Conservation (phyloP, 805 yeast species). For the Zygotorulaspora danielsina region DNA sequence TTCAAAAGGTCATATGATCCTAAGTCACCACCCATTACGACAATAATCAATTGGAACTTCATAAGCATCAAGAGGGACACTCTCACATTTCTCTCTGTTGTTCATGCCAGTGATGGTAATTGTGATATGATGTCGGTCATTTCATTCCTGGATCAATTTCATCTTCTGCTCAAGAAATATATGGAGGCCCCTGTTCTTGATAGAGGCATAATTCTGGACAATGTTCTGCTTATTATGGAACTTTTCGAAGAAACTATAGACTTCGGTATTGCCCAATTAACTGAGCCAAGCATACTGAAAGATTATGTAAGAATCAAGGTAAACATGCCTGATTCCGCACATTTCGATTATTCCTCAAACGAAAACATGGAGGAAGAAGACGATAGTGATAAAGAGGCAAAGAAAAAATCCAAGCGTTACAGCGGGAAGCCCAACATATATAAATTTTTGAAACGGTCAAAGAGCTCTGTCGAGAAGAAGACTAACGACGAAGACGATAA, state of each 20-base stretch:
- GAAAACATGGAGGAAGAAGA: conserved; percentile 14
- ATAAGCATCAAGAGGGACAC: conserved; percentile 27
- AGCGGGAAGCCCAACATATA: conserved; percentile 9
- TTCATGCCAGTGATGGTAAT: conserved; percentile 13
- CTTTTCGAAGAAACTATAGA: conserved; percentile 88
- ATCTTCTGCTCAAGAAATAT: conserved; percentile 25
- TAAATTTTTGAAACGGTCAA: conserved; percentile 9
- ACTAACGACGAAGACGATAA: conserved; percentile 5
- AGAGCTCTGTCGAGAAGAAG: conserved; percentile 5
- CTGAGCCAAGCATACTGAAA: conserved; percentile 71
- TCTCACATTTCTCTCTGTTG: conserved; percentile 23
- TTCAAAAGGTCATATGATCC: conserved; percentile 21
- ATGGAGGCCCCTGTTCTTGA: conserved; percentile 37
- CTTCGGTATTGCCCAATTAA: conserved; percentile 78
- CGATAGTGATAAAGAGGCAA: conserved; percentile 10
- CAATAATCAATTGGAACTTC: conserved; percentile 18
- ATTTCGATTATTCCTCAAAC: conserved; percentile 13
- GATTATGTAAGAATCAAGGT: conserved; percentile 68
- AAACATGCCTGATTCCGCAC: conserved; percentile 36
- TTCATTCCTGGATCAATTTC: conserved; percentile 28
- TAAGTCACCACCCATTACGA: conserved; percentile 19
- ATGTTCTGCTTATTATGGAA: conserved; percentile 70
- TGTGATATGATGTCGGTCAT: conserved; percentile 23
- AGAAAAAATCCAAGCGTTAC: conserved; percentile 6
- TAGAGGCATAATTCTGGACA: conserved; percentile 63